A percentile compares a stretch with the other conserved stretches of the same genome.
phyloP scores from a whole-genome alignment of 176 grass and related monocot species.

The Aegilops bicornis region DNA sequence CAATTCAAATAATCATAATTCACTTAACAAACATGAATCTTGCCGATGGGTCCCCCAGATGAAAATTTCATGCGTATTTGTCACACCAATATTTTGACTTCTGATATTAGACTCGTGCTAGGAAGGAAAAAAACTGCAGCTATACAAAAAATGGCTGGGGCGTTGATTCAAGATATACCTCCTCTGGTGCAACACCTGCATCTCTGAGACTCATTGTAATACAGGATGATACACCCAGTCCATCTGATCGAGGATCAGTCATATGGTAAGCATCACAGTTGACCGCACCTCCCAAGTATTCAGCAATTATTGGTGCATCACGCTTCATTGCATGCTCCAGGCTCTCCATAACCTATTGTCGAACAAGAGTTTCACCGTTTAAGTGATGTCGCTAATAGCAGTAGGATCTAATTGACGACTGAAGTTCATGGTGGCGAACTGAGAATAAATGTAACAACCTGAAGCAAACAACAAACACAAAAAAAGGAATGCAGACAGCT shows the following conservation, averaged over 20 bases:
- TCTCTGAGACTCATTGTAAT: slow-evolving; percentile 52
- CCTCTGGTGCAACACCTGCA: slow-evolving; percentile 67
- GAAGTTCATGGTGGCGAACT: not conserved
- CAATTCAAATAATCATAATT: not conserved
- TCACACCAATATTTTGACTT: not conserved
- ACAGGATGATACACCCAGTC: slow-evolving; percentile 59
- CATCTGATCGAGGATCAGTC: slow-evolving; percentile 68
- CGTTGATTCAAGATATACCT: slow-evolving; percentile 36
- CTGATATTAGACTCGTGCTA: not conserved
- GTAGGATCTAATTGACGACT: not conserved
- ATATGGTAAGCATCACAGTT: slow-evolving; percentile 79
- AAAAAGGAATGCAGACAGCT: not conserved
- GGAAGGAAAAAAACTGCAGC: not conserved
- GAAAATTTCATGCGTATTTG: not conserved
- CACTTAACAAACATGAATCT: not conserved
- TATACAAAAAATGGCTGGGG: not conserved
- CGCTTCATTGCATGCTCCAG: slow-evolving; percentile 69
- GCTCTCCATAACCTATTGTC: slow-evolving; percentile 63
- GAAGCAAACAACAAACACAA: not conserved
- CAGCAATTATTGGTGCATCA: slow-evolving; percentile 57
- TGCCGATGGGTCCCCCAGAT: not conserved
- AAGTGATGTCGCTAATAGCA: slow-evolving; percentile 8
- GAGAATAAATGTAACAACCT: not conserved
- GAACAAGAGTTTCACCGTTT: not conserved
- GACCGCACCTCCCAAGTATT: slow-evolving; percentile 62